Evolutionary conservation across 345 rosid species (phyloP).

Genomic region (Dimocarpus longan): DNA sequence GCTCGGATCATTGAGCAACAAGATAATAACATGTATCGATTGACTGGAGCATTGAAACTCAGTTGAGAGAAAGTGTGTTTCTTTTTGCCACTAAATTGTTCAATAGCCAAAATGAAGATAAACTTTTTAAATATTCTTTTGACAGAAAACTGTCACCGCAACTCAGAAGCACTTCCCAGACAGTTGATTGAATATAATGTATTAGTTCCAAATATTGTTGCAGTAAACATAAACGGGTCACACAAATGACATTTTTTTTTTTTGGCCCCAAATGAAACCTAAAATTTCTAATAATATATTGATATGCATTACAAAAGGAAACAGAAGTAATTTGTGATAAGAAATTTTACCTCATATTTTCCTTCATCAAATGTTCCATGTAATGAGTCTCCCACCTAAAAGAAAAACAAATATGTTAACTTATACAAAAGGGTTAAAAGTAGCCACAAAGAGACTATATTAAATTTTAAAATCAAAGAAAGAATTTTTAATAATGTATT

Average conservation of each 20-base stretch:
- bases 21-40: neutral
- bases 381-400: constrained; percentile 35
- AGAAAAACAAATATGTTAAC: constrained; percentile 6
- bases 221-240: neutral
- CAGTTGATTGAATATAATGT: neutral
- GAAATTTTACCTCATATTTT: constrained; percentile 41
- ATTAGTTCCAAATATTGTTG: neutral
- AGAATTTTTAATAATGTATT: neutral
- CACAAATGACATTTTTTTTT: neutral
- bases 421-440: neutral
- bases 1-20: neutral
- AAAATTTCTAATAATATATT: neutral
- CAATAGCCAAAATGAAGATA: neutral
- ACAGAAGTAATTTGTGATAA: neutral
- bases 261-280: constrained; percentile 1
- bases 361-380: constrained; percentile 23
- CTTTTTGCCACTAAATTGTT: neutral
- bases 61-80: neutral
- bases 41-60: neutral
- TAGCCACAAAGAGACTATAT: neutral
- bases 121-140: too few species aligned
- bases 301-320: neutral
- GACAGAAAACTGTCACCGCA: neutral
- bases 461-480: neutral
- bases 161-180: constrained; percentile 2